Percentiles rank a stretch among this genome's conserved stretches.
Conservation (phyloP, 495 filamentous ascomycete genomes). For the Rusavskia elegans region DNA sequence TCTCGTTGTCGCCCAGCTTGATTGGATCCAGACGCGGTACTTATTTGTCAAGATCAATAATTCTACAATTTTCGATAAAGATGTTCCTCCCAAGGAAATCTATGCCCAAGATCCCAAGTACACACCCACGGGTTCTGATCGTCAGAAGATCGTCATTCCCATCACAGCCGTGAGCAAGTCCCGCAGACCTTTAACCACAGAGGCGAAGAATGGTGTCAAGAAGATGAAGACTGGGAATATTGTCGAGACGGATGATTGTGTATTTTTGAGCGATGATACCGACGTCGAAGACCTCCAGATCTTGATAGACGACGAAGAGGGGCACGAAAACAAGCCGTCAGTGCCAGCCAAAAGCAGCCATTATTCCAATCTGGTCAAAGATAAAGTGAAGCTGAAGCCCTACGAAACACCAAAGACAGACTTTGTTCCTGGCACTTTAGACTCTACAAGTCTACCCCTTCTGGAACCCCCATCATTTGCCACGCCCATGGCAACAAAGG, state of each 20-base stretch:
- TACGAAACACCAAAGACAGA: constrained; percentile 26
- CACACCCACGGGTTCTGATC: constrained; percentile 22
- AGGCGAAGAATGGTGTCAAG: constrained; percentile 12
- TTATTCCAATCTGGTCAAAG: background rate
- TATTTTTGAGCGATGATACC: constrained; percentile 30
- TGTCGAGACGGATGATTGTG: constrained; percentile 14
- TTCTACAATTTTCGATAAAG: constrained; percentile 3
- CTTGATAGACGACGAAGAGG: constrained; percentile 21
- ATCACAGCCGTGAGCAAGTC: constrained; percentile 31
- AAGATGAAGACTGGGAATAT: constrained; percentile 13
- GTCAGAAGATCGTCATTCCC: constrained; percentile 28
- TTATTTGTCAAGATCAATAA: constrained; percentile 48
- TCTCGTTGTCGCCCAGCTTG: constrained; percentile 58
- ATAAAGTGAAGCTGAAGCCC: background rate
- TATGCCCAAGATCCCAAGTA: constrained; percentile 40
- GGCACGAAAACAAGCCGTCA: constrained; percentile 4
- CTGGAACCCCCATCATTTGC: constrained; percentile 54
- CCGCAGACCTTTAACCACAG: constrained; percentile 10
- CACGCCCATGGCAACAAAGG: constrained; percentile 41
- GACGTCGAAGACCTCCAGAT: constrained; percentile 35
- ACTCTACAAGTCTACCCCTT: constrained; percentile 35
- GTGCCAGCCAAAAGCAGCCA: background rate
- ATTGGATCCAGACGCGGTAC: constrained; percentile 90
- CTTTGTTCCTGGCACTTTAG: constrained; percentile 50
- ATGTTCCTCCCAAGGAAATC: constrained; percentile 17